phyloP scores from a whole-genome alignment of 768 basidiomycete genomes.

The Pisolithus orientalis region DNA sequence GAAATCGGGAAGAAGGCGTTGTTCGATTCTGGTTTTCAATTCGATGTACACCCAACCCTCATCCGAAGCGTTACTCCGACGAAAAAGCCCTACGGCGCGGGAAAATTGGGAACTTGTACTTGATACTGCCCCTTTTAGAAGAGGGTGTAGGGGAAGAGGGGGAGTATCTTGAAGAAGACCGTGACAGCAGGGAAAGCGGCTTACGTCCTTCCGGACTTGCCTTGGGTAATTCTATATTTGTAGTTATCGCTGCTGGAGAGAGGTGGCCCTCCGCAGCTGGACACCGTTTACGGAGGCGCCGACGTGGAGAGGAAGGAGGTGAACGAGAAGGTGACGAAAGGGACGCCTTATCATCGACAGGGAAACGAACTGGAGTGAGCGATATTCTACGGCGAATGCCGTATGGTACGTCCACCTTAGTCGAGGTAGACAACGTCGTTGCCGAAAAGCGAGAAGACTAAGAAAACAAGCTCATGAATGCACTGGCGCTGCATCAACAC shows the following conservation, averaged over 20 bases:
- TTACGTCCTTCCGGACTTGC: not conserved
- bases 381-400: slow-evolving; percentile 1
- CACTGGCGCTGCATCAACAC: not conserved
- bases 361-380: not conserved
- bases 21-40: slow-evolving; percentile 17
- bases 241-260: not conserved
- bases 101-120: slow-evolving; percentile 12
- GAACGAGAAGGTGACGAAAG: slow-evolving; percentile 8
- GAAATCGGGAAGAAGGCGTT: slow-evolving; percentile 11
- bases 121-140: slow-evolving; percentile 9
- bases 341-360: not conserved
- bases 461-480: not conserved
- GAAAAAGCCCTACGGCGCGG: slow-evolving; percentile 11
- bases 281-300: slow-evolving; percentile 26
- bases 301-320: slow-evolving; percentile 16
- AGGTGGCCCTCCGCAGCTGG: slow-evolving; percentile 5
- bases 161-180: not conserved
- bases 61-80: slow-evolving; percentile 4
- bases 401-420: slow-evolving; percentile 16
- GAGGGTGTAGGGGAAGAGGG: slow-evolving; percentile 6
- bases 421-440: slow-evolving; percentile 30
- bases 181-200: not conserved
- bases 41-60: slow-evolving; percentile 29
- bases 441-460: slow-evolving; percentile 31
- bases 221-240: not conserved